Base-by-base conservation (phyloP, 768 basidiomycete genomes). In the Cyathus striatus region DNA sequence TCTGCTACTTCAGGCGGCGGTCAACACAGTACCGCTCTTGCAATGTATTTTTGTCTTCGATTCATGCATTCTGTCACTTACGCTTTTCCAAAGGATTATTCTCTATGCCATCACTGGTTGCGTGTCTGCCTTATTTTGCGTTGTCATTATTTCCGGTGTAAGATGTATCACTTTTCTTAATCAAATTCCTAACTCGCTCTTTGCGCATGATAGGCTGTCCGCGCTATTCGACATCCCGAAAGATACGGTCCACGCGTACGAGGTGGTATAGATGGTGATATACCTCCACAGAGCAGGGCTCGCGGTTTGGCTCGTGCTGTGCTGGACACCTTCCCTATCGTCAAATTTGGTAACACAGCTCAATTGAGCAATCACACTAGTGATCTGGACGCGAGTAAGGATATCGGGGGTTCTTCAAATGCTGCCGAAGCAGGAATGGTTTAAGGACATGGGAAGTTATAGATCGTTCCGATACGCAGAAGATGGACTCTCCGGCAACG, bases 291-390 rank as follows among this genome's bases (percentile, higher is more conserved):
- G 55, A 83, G 80, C 39, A 79, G 90, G 3, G 86, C 90, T 0
- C 69, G 78, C n/a, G 93, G 93, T 5, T 72, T 98, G 40, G 87
- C 90, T 1, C 81, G 90, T 16, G 95, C 95, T 16, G 93, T 98
- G 44, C 70, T 98, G 42, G 94, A 98, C 52, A 96, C 93, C 3
- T 98, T 98, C 67, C 93, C 94, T 3, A 67, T 96, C 48, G 83
- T 95, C 64, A 91, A 92, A 60, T 98, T 93, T 53, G 79, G 81
- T 20, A 53, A 45, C 24, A n/a, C n/a, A n/a, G n/a, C n/a, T n/a
- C n/a, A n/a, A n/a, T n/a, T n/a, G n/a, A n/a, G n/a, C n/a, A n/a
- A n/a, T n/a, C n/a, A n/a, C n/a, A n/a, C n/a, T n/a, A n/a, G n/a
- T n/a, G n/a, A n/a, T n/a, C n/a, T n/a, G n/a, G n/a, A n/a, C n/a